Base-by-base conservation (phyloP, 2,329 filamentous ascomycete species). In the Penicillium sp. region DNA sequence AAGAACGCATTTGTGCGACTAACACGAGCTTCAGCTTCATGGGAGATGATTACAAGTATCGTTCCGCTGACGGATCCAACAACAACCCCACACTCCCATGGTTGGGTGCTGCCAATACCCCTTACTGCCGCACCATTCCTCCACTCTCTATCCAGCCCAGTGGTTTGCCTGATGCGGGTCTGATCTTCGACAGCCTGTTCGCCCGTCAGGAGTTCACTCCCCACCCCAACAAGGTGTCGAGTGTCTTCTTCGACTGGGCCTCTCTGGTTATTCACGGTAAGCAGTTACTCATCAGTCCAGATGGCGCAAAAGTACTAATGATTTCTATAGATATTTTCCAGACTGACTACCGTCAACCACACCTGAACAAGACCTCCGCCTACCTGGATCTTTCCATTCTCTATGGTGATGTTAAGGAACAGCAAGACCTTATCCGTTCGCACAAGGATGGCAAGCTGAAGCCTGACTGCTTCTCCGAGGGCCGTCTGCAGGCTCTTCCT, bases 391-490 rank as follows among this genome's bases (percentile, higher is more conserved):
- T 91, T 1, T 84, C 87, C 0, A 88, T 88, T 1, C 77, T 91
- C 1, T 91, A 91, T 61, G 89, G 89, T 50, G 85, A 88, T 48
- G 77, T 73, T 29, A 64, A 78, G 59, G 77, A 79, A 24, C 79
- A 83, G 44, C 80, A 83, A 63, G 70, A 79, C 51, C 62, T 73
- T 9, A 76, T 84, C 47, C 74, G 82, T 57, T 90, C 87, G 0
- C 90, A 90, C 73, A 80, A 86, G 66, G 83, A 88, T 60, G 90
- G 90, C 37, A 85, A 82, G 69, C 77, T 93, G 63, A 91, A 93
- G 77, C 81, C 87, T 0, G 90, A 93, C 65, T 79, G 80, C 8
- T 93, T 89, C 63, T 85, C 87, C 3, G 88, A 91, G 67, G 86
- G 86, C 73, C 82, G 90, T 53, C 77, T 92, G 2, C 74, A 88